Conservation (phyloP, 2,329 filamentous ascomycete species). For the Colletotrichum paranaense region DNA sequence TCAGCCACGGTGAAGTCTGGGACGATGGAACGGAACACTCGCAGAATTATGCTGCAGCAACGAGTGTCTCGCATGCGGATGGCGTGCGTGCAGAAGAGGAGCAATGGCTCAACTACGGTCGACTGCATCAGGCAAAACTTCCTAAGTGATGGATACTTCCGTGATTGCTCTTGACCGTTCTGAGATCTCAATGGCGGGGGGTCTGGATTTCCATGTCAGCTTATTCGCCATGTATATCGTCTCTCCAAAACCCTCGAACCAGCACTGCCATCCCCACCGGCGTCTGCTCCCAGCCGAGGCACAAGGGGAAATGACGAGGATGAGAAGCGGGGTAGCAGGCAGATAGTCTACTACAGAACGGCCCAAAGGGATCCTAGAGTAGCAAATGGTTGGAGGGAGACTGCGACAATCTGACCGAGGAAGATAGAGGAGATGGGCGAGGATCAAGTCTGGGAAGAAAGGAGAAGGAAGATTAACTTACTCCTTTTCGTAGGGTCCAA, state of each 20-base stretch:
- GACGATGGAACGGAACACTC: constrained; percentile 87
- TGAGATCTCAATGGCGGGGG: constrained; percentile 43
- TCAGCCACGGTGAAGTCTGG: constrained; percentile 72
- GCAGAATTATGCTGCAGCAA: constrained; percentile 86
- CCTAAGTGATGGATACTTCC: constrained; percentile 71
- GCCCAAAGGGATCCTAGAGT: background rate
- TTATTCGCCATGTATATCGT: background rate
- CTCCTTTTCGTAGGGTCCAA: constrained; percentile 79
- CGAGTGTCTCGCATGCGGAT: constrained; percentile 91
- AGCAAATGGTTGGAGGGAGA: background rate
- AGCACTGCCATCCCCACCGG: background rate
- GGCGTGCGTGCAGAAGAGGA: constrained; percentile 91
- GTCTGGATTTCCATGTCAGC: constrained; percentile 41
- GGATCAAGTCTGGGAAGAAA: background rate
- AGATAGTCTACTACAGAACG: background rate
- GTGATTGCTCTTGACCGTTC: constrained; percentile 43
- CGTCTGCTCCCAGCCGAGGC: background rate
- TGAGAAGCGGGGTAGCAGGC: background rate
- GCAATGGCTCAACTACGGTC: constrained; percentile 84
- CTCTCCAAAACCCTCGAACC: background rate
- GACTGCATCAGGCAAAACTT: constrained; percentile 85
- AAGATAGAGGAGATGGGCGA: background rate
- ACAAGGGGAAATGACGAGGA: background rate
- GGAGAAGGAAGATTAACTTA: constrained; percentile 50
- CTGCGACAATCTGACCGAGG: background rate